phyloP scores from a whole-genome alignment of 2,329 filamentous ascomycete species.

The Arthrinium phaeospermum region DNA sequence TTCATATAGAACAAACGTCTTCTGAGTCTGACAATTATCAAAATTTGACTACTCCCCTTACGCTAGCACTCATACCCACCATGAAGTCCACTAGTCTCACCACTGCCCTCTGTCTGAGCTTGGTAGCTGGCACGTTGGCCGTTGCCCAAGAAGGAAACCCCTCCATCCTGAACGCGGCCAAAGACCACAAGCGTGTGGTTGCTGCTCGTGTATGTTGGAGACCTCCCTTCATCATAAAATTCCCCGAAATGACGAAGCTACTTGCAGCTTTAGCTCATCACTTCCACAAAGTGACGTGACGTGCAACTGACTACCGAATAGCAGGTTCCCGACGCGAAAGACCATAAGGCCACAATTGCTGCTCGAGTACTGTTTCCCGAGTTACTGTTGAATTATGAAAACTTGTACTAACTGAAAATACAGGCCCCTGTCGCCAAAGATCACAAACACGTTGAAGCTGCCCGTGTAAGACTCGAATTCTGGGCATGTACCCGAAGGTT shows the following conservation, averaged over 20 bases:
- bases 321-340: neutral
- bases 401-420: neutral
- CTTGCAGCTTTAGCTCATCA: neutral
- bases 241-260: neutral
- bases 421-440: neutral
- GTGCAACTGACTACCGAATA: neutral
- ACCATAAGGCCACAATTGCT: neutral
- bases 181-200: neutral
- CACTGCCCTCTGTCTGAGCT: neutral
- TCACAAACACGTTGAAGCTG: neutral
- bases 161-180: neutral
- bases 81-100: neutral
- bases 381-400: neutral
- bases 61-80: neutral
- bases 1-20: neutral
- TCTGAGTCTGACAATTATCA: too few relatives aligned
- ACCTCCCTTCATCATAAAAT: neutral
- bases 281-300: neutral
- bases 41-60: neutral
- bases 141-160: neutral
- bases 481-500: neutral
- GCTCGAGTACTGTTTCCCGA: neutral
- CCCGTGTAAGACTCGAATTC: neutral
- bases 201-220: neutral
- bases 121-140: neutral